Percentiles rank a stretch among this genome's conserved stretches.
phyloP scores from a whole-genome alignment of 805 yeast genomes.

The Metschnikowia colocasiae region DNA sequence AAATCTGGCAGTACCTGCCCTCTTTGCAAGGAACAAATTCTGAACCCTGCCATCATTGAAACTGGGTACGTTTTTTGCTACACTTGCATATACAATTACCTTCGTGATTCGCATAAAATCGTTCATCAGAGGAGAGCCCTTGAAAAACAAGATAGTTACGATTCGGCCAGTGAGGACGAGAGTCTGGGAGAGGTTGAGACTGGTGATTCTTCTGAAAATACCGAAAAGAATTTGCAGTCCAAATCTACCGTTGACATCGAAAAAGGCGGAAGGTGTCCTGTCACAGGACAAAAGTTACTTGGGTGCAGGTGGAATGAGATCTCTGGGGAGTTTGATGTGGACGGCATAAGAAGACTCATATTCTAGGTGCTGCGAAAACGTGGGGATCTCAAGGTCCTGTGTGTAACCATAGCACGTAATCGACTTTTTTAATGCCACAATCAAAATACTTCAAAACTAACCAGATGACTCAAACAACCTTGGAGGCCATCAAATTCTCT shows the following conservation, averaged over 20 bases:
- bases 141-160: conserved; percentile 15
- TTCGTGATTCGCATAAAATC: conserved; percentile 45
- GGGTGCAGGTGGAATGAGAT: conserved; percentile 66
- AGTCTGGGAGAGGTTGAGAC: conserved; percentile 8
- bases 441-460: background rate
- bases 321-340: conserved; percentile 63
- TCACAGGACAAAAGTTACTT: conserved; percentile 66
- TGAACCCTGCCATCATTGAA: conserved; percentile 82
- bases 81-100: conserved; percentile 69
- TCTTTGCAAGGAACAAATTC: conserved; percentile 59
- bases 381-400: conserved; percentile 7
- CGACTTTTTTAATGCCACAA: conserved; percentile 1
- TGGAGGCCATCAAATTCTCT: conserved; percentile 67
- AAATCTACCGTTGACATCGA: background rate
- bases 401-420: background rate
- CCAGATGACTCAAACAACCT: conserved; percentile 19
- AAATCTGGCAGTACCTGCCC: conserved; percentile 52
- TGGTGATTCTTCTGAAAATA: conserved; percentile 9
- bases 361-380: conserved; percentile 31
- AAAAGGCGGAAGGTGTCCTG: conserved; percentile 74
- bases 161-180: conserved; percentile 11
- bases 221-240: conserved; percentile 6
- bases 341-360: conserved; percentile 72
- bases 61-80: conserved; percentile 91
- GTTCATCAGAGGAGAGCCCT: conserved; percentile 17